Conservation (phyloP, 768 basidiomycete genomes). For the Trametes villosa region DNA sequence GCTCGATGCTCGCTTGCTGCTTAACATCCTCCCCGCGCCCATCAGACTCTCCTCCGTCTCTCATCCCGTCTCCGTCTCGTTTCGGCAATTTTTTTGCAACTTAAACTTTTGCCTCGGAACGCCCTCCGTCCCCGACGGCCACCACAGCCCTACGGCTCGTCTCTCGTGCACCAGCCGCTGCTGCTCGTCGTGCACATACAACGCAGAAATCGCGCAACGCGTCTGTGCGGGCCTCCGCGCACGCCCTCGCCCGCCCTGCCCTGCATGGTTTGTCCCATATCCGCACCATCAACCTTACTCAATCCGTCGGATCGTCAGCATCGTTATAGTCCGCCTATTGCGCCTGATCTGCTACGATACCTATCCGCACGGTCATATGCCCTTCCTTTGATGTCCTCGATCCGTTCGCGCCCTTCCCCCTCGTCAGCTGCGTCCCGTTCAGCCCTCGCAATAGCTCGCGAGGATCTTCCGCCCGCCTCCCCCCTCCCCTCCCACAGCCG, state of each 20-base stretch:
- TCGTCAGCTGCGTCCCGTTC: neutral
- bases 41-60: neutral
- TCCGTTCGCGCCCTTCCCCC: neutral
- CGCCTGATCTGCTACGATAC: conserved; percentile 24
- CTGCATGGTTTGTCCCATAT: conserved; percentile 13
- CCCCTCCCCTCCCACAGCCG: conserved; percentile 4
- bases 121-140: neutral
- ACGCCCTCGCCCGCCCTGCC: neutral
- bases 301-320: conserved; percentile 21
- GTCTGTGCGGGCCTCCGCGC: too few species aligned
- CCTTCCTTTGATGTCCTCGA: conserved; percentile 3
- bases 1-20: neutral
- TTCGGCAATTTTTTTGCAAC: conserved; percentile 15
- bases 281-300: conserved; percentile 16
- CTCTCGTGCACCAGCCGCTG: neutral
- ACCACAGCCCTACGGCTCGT: neutral
- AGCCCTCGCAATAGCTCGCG: neutral
- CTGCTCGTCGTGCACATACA: neutral
- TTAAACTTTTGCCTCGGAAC: conserved; percentile 17
- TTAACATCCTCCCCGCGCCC: neutral
- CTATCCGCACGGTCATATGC: conserved; percentile 17
- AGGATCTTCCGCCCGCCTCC: conserved; percentile 14
- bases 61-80: conserved; percentile 3
- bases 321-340: conserved; percentile 5
- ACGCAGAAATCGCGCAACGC: too few species aligned